These are phyloP conservation scores for Arxiozyma bovina DNA, from an alignment of 1,139 yeast species.

Conservation along the genomic window DNA sequence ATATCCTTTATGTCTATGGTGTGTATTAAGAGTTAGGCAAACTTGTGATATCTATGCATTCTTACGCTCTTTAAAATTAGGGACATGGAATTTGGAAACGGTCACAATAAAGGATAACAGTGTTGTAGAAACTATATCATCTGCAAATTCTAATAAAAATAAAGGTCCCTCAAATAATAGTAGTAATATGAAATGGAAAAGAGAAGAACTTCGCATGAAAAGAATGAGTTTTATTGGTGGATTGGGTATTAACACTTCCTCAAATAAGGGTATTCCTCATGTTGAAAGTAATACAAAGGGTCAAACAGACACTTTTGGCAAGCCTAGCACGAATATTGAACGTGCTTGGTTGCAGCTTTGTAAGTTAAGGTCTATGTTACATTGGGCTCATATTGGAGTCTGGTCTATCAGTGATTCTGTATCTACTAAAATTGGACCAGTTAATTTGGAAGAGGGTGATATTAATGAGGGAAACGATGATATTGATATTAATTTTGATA, in stretches of 20 bases:
- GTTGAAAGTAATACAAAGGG: slow-evolving; percentile 9
- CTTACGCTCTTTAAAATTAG: slow-evolving; percentile 50
- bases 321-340: slow-evolving; percentile 30
- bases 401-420: slow-evolving; percentile 34
- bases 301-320: slow-evolving; percentile 14
- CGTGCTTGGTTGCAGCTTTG: slow-evolving; percentile 53
- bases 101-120: slow-evolving; percentile 19
- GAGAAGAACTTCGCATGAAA: slow-evolving; percentile 15
- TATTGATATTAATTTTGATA: not conserved
- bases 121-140: slow-evolving; percentile 9
- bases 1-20: slow-evolving; percentile 78
- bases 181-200: slow-evolving; percentile 4
- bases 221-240: slow-evolving; percentile 24
- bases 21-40: slow-evolving; percentile 69
- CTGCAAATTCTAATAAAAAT: slow-evolving; percentile 13
- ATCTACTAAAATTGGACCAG: slow-evolving; percentile 30
- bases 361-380: slow-evolving; percentile 51
- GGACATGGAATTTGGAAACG: slow-evolving; percentile 43
- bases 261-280: slow-evolving; percentile 12
- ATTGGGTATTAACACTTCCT: slow-evolving; percentile 10
- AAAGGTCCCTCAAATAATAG: slow-evolving; percentile 6
- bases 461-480: slow-evolving; percentile 11
- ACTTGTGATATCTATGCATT: slow-evolving; percentile 73
- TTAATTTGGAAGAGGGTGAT: slow-evolving; percentile 7
- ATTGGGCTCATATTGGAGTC: slow-evolving; percentile 77